These are phyloP conservation scores for Botrytis fragariae DNA, from an alignment of 2,329 filamentous ascomycete species.

Conservation along the genomic window DNA sequence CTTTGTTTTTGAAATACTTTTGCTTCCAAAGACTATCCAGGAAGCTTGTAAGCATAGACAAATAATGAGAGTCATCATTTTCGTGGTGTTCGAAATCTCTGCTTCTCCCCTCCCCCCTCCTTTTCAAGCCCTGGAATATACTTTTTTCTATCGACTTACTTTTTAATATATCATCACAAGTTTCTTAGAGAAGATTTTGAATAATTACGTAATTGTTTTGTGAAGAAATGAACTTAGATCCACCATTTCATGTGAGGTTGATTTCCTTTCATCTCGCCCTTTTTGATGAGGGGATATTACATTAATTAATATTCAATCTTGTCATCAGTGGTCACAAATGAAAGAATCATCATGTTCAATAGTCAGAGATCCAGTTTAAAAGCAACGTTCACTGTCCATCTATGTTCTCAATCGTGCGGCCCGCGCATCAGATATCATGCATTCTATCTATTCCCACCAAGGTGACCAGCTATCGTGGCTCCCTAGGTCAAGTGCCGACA, in stretches of 20 bases:
- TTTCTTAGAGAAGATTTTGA: too few species aligned
- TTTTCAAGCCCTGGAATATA: too few species aligned
- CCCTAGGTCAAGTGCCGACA: neutral
- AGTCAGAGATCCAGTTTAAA: neutral
- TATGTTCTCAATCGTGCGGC: neutral
- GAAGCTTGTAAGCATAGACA: too few species aligned
- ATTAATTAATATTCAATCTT: too few species aligned
- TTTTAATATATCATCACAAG: neutral
- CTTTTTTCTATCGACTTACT: too few species aligned
- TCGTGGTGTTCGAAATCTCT: too few species aligned
- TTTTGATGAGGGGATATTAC: too few species aligned
- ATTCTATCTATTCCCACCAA: neutral
- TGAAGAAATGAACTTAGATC: neutral
- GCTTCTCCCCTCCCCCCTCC: too few species aligned
- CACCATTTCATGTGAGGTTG: neutral
- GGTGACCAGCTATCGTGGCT: neutral
- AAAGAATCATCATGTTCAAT: neutral
- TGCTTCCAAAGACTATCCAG: fast-evolving
- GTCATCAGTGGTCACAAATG: neutral
- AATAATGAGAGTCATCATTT: too few species aligned
- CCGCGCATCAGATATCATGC: neutral
- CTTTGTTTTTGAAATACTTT: neutral
- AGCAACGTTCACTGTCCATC: neutral
- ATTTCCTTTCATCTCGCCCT: neutral
- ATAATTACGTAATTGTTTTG: too few species aligned